phyloP scores from a whole-genome alignment of 345 rosid genomes.

The Hibiscus mutabilis region DNA sequence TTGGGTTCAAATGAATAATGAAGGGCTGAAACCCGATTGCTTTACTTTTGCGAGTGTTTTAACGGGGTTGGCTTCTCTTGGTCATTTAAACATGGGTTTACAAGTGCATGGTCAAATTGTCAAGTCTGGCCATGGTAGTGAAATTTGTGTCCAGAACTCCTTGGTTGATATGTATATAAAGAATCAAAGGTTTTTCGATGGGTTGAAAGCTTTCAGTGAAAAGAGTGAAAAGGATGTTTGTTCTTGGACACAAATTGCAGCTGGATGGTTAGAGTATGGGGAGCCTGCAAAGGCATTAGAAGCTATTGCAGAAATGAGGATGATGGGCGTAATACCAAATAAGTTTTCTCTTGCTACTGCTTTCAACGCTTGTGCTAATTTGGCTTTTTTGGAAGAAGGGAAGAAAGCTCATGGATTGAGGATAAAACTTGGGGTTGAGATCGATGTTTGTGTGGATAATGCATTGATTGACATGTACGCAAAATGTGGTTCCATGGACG shows the following conservation, averaged over 20 bases:
- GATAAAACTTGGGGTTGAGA: conserved; percentile 36
- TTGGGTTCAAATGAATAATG: conserved; percentile 35
- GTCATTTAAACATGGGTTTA: conserved; percentile 33
- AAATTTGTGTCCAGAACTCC: conserved; percentile 42
- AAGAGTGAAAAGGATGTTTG: conserved; percentile 32
- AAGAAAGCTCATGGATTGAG: conserved; percentile 40
- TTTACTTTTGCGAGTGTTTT: conserved; percentile 40
- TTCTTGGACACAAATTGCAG: conserved; percentile 50
- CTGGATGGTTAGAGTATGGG: conserved; percentile 37
- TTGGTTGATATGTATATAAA: conserved; percentile 41
- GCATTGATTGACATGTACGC: conserved; percentile 50
- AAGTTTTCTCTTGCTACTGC: conserved; percentile 45
- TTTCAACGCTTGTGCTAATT: conserved; percentile 43
- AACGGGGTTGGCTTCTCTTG: conserved; percentile 32
- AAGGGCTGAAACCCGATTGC: conserved; percentile 42
- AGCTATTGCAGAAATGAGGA: conserved; percentile 35
- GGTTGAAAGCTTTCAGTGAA: conserved; percentile 31
- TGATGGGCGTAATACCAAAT: conserved; percentile 38
- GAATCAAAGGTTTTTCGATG: conserved; percentile 32
- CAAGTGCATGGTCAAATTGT: conserved; percentile 45
- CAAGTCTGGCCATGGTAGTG: conserved; percentile 40
- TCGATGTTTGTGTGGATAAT: conserved; percentile 45
- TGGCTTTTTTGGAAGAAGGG: conserved; percentile 40
- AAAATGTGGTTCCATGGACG: conserved; percentile 45
- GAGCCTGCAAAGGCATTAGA: conserved; percentile 38